Base-by-base conservation (phyloP, 192 early-diverging fungal genomes). In the Pilaira anomala region DNA sequence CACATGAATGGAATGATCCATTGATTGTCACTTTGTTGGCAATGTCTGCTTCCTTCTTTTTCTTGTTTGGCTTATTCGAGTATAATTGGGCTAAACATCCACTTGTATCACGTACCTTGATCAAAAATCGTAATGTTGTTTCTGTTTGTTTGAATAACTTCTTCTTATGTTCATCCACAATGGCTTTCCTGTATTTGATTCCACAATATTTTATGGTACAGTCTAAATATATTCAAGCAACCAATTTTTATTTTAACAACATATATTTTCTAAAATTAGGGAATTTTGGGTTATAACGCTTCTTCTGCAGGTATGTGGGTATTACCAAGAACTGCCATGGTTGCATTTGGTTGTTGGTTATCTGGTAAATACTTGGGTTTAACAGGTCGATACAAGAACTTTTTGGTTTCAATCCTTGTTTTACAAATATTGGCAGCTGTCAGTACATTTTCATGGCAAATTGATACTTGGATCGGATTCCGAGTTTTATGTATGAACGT, bases 41-140 rank as follows among this genome's bases (percentile, higher is more conserved):
- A 12, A 62, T 81, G 7, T 68, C 79, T n/a, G 60, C 66, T 2
- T 58, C 81, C 0, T 54, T 87, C 1, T 69, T 91, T 40, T 67
- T 60, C 7, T 7, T 81, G 12, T 78, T 89, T 61, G 76, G 81
- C 1, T 80, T 75, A 54, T 73, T 87, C 30, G 83, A 77, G 67
- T 69, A 82, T 39, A 80, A 79, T 62, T 68, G 81, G 22, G 88
- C 93, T 0, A 60, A 78, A 0, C 84, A 92, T 63, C 88, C 95
- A 22, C 71, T 95, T 39, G 81, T 93, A 29, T 77, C 83, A 57
- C 78, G 76, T 8, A 67, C 83, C 36, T 60, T 87, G 30, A 78
- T 87, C 42, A 82, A 82, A 62, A 83, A 83, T 44, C 85, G 86
- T 68, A 86, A 52, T 33, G 78, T 86, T 3, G 60, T 84, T 7